Percentiles rank a stretch among this genome's conserved stretches.
phyloP scores from a whole-genome alignment of 331 rosid genomes.

The Quercus lobata region DNA sequence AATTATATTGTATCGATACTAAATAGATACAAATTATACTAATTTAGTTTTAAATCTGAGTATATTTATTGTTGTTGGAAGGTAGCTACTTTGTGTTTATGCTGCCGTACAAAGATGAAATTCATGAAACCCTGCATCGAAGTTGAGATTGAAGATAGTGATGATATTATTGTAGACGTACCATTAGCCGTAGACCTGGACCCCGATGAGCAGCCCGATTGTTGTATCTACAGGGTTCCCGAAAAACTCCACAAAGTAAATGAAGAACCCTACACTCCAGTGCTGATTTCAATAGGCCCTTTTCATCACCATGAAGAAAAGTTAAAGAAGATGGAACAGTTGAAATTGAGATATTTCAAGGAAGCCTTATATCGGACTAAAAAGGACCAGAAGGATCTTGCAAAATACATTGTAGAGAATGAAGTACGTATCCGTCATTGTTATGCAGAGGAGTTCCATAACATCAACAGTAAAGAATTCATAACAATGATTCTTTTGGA shows the following conservation, averaged over 20 bases:
- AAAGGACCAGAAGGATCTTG: not conserved
- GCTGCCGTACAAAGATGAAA: too few relatives aligned
- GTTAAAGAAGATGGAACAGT: slow-evolving; percentile 12
- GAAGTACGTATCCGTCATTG: not conserved
- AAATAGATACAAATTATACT: too few relatives aligned
- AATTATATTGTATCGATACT: too few relatives aligned
- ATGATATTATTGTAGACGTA: too few relatives aligned
- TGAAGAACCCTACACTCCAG: slow-evolving; percentile 16
- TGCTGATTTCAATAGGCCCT: slow-evolving; percentile 31
- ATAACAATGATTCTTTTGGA: not conserved
- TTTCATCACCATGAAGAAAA: not conserved
- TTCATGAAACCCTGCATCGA: too few relatives aligned
- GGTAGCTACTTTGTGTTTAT: too few relatives aligned
- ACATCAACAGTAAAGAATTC: too few relatives aligned
- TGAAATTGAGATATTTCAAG: slow-evolving; percentile 14
- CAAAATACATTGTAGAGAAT: not conserved
- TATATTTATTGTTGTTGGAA: too few relatives aligned
- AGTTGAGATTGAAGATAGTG: too few relatives aligned
- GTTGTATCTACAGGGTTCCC: slow-evolving; percentile 29
- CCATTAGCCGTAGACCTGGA: not conserved
- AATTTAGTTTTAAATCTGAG: too few relatives aligned
- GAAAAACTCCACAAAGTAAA: not conserved
- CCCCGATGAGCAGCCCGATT: not conserved
- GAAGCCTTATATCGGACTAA: not conserved
- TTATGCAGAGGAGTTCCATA: not conserved